Base-by-base conservation (phyloP, 192 early-diverging fungal genomes). In the Backusella mclennaniae region DNA sequence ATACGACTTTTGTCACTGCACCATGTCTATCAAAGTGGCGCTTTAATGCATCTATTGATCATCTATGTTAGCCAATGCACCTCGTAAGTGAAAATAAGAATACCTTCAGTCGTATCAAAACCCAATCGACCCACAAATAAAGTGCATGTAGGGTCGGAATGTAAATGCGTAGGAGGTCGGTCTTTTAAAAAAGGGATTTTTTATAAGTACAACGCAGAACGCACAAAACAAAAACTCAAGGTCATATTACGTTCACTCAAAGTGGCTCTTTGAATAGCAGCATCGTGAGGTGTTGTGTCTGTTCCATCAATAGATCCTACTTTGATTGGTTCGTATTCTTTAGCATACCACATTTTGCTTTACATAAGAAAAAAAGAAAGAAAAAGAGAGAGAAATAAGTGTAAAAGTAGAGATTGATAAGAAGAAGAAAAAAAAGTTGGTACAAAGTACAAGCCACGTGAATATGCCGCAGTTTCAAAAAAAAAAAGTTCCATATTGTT, bases 231-330 rank as follows among this genome's bases (percentile, higher is more conserved):
- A 49, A 5, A 23, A 33, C n/a, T 33, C 6, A 46, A 31, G 6
- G 4, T 67, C 8, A 49, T n/a, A 49, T 75, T 78, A 85, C 84
- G 83, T 35, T 69, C 35, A 12, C 75, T 46, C 9, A 73, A 36
- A 19, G 69, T 68, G 12, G 84, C 84, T 66, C 84, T 66, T 19
- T 66, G 46, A 67, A 85, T 77, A 36, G 76, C 84, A 44, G 77
- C 73, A 69, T 85, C 84, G 42, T 85, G 84, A 12, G 84, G 77
- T 33, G 76, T 72, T 17, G 73, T 78, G 36, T 83, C 79, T 3
- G 79, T 79, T 17, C 84, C 84, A 66, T 81, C 79, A n/a, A 85
- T 83, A 4, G 82, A 79, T 31, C 84, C 84, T 23, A 74, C 82
- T 59, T 80, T 69, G 19, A 85, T 42, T 3, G 84, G 79, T 42